Evolutionary conservation across 176 grass and related monocot genomes (phyloP), one percentile per base, ranked within the genome.

Genomic region (Musa troglodytarum): DNA sequence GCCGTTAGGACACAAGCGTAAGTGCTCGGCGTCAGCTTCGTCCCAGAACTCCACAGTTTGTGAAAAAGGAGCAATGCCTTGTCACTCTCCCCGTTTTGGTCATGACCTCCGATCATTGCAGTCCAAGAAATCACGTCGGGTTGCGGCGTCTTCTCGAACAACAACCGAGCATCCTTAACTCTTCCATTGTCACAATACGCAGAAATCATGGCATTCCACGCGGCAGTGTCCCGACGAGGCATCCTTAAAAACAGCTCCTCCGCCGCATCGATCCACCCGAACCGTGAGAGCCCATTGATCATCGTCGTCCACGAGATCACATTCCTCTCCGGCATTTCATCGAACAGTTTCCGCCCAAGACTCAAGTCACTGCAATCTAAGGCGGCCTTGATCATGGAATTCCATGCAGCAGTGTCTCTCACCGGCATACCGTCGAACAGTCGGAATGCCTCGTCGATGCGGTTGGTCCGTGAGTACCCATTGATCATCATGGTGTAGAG

Each of bases 361-460:
- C n/a, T 7, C 11, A 86, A 25, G 73, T 92, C 86, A 21, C 87
- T 81, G 2, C 19, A 81, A 61, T 52, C 23, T 0, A 75, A 49
- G 22, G 76, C 88, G 1, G 68, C 78, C 76, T 90, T 89, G 56
- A 92, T 58, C 68, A 92, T 81, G 0, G 71, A 74, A 29, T 83
- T 90, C 93, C 93, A 96, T 2, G 85, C 79, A 23, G 84, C 74
- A 1, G 80, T 70, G 17, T 90, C 86, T 52, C 74, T 65, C 2
- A 1, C 49, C 0, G 93, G 79, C 89, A 96, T 96, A 34, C 10
- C 17, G 28, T 83, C 83, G 28, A 96, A 96, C 72, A 91, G 55
- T 54, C 53, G 54, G 10, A 87, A 78, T 1, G 86, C 94, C 63
- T 91, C 88, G 0, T 21, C 53, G 0, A 82, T 61, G n/a, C 72